Evolutionary conservation across 345 rosid genomes (phyloP).

Genomic region (Eutrema heterophyllum): DNA sequence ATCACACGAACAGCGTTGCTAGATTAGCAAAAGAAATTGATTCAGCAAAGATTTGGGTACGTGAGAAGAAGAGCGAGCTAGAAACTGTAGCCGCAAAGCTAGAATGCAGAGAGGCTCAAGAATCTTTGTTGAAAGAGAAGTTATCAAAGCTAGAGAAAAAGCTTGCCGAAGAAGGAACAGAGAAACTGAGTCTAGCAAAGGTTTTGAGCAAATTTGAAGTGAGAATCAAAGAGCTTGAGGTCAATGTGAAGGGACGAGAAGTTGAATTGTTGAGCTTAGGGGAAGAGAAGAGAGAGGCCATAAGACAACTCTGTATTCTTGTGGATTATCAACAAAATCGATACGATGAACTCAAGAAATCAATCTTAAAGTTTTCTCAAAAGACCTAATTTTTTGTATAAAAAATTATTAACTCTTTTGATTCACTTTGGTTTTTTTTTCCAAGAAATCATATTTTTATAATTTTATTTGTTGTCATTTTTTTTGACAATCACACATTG

Average conservation of each 20-base stretch:
- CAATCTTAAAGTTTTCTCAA: slow-evolving; percentile 28
- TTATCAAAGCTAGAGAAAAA: slow-evolving; percentile 39
- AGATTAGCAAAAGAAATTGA: slow-evolving; percentile 43
- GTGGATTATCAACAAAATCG: slow-evolving; percentile 76
- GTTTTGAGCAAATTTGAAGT: slow-evolving; percentile 32
- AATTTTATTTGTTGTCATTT: not conserved
- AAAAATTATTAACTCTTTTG: not conserved
- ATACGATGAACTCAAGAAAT: slow-evolving; percentile 50
- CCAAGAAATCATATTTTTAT: too few species aligned
- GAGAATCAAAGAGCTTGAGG: slow-evolving; percentile 44
- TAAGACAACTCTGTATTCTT: slow-evolving; percentile 84
- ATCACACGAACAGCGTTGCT: slow-evolving; percentile 34
- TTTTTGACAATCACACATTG: too few species aligned
- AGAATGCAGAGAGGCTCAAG: slow-evolving; percentile 39
- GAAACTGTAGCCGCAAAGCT: slow-evolving; percentile 30
- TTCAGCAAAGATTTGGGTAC: slow-evolving; percentile 35
- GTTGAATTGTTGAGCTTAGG: slow-evolving; percentile 42
- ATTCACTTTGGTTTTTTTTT: not conserved
- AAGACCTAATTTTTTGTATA: not conserved
- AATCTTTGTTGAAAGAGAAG: slow-evolving; percentile 36
- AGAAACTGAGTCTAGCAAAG: slow-evolving; percentile 35
- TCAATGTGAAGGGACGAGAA: slow-evolving; percentile 39
- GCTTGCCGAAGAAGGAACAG: slow-evolving; percentile 36
- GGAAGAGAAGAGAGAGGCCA: slow-evolving; percentile 90
- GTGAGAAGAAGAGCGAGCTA: slow-evolving; percentile 31